Base-by-base conservation (phyloP, 768 basidiomycete genomes). In the Leccinum subgranulosum region DNA sequence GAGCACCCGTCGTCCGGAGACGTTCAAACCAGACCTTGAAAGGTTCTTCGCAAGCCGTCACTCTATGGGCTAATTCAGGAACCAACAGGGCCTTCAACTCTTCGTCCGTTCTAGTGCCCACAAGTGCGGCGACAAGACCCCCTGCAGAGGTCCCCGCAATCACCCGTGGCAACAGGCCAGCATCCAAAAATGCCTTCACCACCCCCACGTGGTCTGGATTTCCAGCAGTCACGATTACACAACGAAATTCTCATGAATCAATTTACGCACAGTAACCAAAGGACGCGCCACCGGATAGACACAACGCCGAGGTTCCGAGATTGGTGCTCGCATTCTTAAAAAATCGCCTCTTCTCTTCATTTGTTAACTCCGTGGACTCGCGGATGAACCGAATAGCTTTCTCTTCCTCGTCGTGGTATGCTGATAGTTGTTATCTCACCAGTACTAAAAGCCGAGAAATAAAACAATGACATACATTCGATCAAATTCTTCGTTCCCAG, bases 101-200 rank as follows among this genome's bases (percentile, higher is more conserved):
- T 14, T 85, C 88, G 56, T 98, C 86, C 27, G 92, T 98, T 49
- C 89, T 82, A 0, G 92, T 94, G 72, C 95, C 94, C 17, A 85
- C 80, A 34, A 99, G 75, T 3, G 84, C 81, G 34, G 85, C 77
- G 51, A 93, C 77, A 9, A 98, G 81, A 9, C 90, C 94, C 4
- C 96, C 96, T 1, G 96, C 96, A 36, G 90, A 93, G 6, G 96
- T 98, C 12, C 96, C 96, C 10, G 95, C 91, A 57, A 98, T 85
- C 4, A 99, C 95, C 33, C 93, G 83, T 17, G 97, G 97, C 14
- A 98, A 76, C 4, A 97, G 76, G 17, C 84, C 82, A 10, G 88
- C 86, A 64, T 98, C 93, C 4, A 98, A 75, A 66, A 99, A 90
- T 1, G 95, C 97, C 66, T 90, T 91, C 49, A 95, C 85, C 19